These are phyloP conservation scores for Lignosus rhinocerotis DNA, from an alignment of 1,284 basidiomycete genomes.

Conservation along the genomic window DNA sequence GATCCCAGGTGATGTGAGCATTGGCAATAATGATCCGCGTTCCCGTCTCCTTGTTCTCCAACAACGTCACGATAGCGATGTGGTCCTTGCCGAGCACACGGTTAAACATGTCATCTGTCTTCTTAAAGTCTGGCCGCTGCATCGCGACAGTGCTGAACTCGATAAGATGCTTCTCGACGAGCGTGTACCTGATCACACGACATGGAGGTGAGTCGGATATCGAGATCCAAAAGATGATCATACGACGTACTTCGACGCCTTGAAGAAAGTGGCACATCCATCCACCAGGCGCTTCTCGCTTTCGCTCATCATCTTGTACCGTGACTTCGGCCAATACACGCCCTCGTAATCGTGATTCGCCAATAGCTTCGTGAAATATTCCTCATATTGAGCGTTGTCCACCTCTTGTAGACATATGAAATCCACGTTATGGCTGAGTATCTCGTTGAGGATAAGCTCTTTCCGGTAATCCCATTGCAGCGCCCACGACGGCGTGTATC, in stretches of 20 bases:
- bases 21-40: conserved; percentile 90
- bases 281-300: conserved; percentile 89
- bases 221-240: not conserved
- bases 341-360: conserved; percentile 86
- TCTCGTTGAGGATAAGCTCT: conserved; percentile 86
- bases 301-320: conserved; percentile 92
- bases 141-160: conserved; percentile 96
- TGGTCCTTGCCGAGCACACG: conserved; percentile 96
- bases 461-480: conserved; percentile 95
- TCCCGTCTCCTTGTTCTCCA: conserved; percentile 88
- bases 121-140: conserved; percentile 94
- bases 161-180: conserved; percentile 93
- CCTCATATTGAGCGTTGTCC: conserved; percentile 91
- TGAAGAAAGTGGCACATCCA: conserved; percentile 97
- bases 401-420: conserved; percentile 96
- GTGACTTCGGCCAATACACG: conserved; percentile 91
- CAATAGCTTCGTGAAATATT: conserved; percentile 85
- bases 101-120: conserved; percentile 99
- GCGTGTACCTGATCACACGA: conserved; percentile 67
- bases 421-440: conserved; percentile 84
- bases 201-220: conserved; percentile 7
- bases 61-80: conserved; percentile 85
- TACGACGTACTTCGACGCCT: conserved; percentile 77
- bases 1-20: conserved; percentile 94
- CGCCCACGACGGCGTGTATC: conserved; percentile 97